These are phyloP conservation scores for Backusella australiensis DNA, from an alignment of 192 early-diverging fungal genomes.

Conservation along the genomic window DNA sequence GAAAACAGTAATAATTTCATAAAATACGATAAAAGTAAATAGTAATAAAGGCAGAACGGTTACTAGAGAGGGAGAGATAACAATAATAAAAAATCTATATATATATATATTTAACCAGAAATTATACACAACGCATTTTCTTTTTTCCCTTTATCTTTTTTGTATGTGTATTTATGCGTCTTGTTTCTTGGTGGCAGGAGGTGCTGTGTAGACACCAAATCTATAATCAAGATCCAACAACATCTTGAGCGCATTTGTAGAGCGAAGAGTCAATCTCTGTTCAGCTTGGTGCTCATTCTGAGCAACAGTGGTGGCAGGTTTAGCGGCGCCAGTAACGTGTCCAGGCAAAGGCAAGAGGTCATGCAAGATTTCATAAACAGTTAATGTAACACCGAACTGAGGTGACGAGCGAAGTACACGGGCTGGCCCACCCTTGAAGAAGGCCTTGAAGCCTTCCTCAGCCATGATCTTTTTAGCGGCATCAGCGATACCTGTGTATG, in stretches of 20 bases:
- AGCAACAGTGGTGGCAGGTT: background rate
- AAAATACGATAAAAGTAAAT: background rate
- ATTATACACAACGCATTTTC: background rate
- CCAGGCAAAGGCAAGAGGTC: constrained; percentile 54
- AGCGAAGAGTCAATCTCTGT: constrained; percentile 35
- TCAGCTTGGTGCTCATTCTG: constrained; percentile 2
- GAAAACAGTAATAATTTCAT: background rate
- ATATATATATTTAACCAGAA: background rate
- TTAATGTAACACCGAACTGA: constrained; percentile 96
- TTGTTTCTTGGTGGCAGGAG: background rate
- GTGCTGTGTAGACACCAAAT: constrained; percentile 35
- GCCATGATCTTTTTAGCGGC: constrained; percentile 82
- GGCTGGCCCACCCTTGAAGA: constrained; percentile 97
- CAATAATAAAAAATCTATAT: background rate
- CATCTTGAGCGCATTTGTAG: constrained; percentile 57
- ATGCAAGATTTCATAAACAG: constrained; percentile 89
- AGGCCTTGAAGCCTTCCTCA: constrained; percentile 92
- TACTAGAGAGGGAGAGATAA: background rate
- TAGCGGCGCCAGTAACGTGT: constrained; percentile 15
- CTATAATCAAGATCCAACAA: constrained; percentile 49
- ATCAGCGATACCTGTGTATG: constrained; percentile 83
- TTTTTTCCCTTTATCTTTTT: background rate
- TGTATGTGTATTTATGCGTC: background rate
- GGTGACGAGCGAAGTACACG: constrained; percentile 89
- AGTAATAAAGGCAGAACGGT: background rate